Conservation (phyloP, 2,329 filamentous ascomycete genomes). For the Acrodontium crateriforme region DNA sequence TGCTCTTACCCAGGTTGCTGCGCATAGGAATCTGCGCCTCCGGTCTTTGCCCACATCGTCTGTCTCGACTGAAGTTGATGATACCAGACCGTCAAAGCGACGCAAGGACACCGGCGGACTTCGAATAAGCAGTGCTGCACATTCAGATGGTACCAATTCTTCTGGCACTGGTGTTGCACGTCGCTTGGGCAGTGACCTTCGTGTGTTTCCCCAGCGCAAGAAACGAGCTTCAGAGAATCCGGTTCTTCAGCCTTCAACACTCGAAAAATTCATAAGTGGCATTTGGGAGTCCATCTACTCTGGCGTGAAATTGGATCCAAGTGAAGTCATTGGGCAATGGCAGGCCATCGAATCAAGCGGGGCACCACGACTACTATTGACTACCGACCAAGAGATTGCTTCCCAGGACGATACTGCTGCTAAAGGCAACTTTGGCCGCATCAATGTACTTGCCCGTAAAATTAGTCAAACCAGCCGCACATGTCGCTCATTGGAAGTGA, state of each 20-base stretch:
- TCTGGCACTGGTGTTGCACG: too few relatives aligned
- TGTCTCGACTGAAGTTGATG: slow-evolving; percentile 1
- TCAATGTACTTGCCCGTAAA: slow-evolving; percentile 31
- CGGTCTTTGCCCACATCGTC: background rate
- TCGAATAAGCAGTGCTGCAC: slow-evolving; percentile 14
- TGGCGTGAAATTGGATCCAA: slow-evolving; percentile 28
- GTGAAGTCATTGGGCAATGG: slow-evolving; percentile 22
- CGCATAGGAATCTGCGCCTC: too few relatives aligned
- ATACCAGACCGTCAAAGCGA: slow-evolving; percentile 28
- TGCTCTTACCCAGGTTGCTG: too few relatives aligned
- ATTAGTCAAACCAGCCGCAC: slow-evolving; percentile 39
- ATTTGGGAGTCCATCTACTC: slow-evolving; percentile 38
- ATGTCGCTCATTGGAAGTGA: slow-evolving; percentile 43
- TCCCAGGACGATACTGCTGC: slow-evolving; percentile 8
- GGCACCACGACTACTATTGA: slow-evolving; percentile 14
- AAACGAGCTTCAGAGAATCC: slow-evolving; percentile 23
- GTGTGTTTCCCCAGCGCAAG: slow-evolving; percentile 17
- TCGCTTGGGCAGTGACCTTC: too few relatives aligned
- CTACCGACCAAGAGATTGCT: slow-evolving; percentile 10
- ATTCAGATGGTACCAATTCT: too few relatives aligned
- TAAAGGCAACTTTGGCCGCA: slow-evolving; percentile 24
- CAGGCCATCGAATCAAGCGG: slow-evolving; percentile 18
- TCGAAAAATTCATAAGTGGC: slow-evolving; percentile 35
- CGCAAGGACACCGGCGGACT: slow-evolving; percentile 22
- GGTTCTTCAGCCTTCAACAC: slow-evolving; percentile 32